Evolutionary conservation across 805 yeast genomes (phyloP), one percentile per base, ranked within the genome.

Genomic region (Vanderwaltozyma tropicalis): DNA sequence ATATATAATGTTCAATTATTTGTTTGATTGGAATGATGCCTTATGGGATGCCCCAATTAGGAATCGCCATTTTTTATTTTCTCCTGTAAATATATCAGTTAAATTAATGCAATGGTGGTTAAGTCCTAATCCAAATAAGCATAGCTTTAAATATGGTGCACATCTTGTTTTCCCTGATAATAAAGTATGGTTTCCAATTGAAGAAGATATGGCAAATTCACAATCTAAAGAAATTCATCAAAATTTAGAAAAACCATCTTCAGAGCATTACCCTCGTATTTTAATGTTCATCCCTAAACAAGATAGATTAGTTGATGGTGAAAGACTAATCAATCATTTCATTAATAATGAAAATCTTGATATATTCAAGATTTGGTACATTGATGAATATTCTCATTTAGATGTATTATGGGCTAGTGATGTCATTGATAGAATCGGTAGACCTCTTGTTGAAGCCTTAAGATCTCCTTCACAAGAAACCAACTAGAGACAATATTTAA

Each of bases 391-490:
- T 56, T 76, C 88, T 16, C 98, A 89, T 59, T 62, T 89, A 28
- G 98, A 89, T 59, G 94, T 87, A 1, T 64, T 88, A n/a, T 89
- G 98, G 98, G 89, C 96, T 0, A 76, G 72, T 47, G 87, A 84
- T 52, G 77, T 77, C 1, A 66, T 73, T 15, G 75, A 74, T 3
- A 69, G 66, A 31, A 71, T 89, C 13, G 95, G 92, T 0, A 58
- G 56, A 34, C 67, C 65, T n/a, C 46, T 72, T 26, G 39, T 66
- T 4, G 47, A 53, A 5, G 67, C 65, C 39, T 41, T 70, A 35
- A 30, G 28, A n/a, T 17, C 5, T 5, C 19, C 17, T 8, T 22
- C 25, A 22, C 11, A 8, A 22, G 7, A 11, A 22, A 22, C 25
- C 7, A 22, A 22, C 11, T n/a, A n/a, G n/a, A n/a, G n/a, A n/a